Evolutionary conservation across 352 stramenopile species (phyloP).

Genomic region (Pythium aphanidermatum): DNA sequence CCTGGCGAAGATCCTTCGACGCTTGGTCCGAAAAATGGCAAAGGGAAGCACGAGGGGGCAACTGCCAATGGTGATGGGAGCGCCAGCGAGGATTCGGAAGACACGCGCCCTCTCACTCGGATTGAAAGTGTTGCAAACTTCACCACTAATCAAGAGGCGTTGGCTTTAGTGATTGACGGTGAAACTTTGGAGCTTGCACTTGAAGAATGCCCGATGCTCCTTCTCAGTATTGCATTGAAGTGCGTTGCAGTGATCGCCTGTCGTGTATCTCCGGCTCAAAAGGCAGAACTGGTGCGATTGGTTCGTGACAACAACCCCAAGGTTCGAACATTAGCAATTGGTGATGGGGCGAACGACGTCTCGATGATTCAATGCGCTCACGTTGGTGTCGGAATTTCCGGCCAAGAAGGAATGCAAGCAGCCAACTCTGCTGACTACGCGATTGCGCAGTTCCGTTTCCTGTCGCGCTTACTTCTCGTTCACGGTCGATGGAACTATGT

Average conservation of each 20-base stretch:
- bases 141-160: slow-evolving; percentile 31
- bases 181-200: slow-evolving; percentile 76
- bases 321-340: slow-evolving; percentile 86
- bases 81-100: slow-evolving; percentile 14
- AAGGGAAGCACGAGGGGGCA: neutral
- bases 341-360: slow-evolving; percentile 95
- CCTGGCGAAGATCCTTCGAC: slow-evolving; percentile 16
- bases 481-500: slow-evolving; percentile 94
- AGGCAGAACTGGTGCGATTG: slow-evolving; percentile 89
- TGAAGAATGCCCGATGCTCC: slow-evolving; percentile 61
- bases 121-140: slow-evolving; percentile 61
- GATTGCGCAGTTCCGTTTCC: slow-evolving; percentile 93
- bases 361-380: slow-evolving; percentile 94
- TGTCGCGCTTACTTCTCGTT: slow-evolving; percentile 87
- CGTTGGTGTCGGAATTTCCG: slow-evolving; percentile 91
- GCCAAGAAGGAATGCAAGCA: slow-evolving; percentile 93
- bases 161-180: slow-evolving; percentile 74
- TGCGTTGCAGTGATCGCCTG: slow-evolving; percentile 88
- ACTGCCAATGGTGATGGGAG: slow-evolving; percentile 7
- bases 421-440: slow-evolving; percentile 93
- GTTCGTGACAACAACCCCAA: slow-evolving; percentile 87
- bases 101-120: slow-evolving; percentile 31
- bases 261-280: slow-evolving; percentile 91
- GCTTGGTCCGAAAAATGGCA: slow-evolving; percentile 1
- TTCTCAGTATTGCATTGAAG: slow-evolving; percentile 59